Conservation (phyloP, 345 rosid species). For the Citrus unshiu region DNA sequence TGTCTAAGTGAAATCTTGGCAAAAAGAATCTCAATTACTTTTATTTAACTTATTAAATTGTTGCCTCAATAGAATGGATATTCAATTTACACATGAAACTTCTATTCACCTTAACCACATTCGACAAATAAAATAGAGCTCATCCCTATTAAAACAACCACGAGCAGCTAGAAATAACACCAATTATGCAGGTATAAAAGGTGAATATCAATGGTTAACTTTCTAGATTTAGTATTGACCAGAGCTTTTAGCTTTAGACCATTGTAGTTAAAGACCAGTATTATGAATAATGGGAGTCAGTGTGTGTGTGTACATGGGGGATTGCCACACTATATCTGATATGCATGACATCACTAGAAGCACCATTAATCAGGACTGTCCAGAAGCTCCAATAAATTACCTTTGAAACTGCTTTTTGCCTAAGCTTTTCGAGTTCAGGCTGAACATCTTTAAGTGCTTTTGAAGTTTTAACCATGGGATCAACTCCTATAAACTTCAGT, state of each 20-base stretch:
- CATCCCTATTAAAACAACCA: neutral
- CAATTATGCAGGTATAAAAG: neutral
- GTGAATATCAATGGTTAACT: neutral
- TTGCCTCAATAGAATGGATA: neutral
- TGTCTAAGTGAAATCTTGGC: neutral
- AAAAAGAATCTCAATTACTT: neutral
- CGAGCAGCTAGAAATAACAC: neutral
- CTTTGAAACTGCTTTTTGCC: slow-evolving; percentile 96
- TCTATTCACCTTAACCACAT: neutral
- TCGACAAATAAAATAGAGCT: neutral
- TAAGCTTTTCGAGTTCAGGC: slow-evolving; percentile 95
- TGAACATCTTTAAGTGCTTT: slow-evolving; percentile 95
- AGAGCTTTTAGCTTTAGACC: neutral
- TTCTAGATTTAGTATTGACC: neutral
- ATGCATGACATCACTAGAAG: neutral
- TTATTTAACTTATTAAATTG: neutral
- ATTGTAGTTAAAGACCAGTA: neutral
- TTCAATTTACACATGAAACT: neutral
- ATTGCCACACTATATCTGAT: neutral
- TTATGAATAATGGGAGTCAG: neutral
- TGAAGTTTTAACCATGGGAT: slow-evolving; percentile 71
- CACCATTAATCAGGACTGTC: neutral
- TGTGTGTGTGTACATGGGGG: too few species aligned
- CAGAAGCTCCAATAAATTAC: slow-evolving; percentile 33
- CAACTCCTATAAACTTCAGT: slow-evolving; percentile 77